These are phyloP conservation scores for Mentha longifolia DNA, from an alignment of 257 asterid genomes.

Conservation along the genomic window DNA sequence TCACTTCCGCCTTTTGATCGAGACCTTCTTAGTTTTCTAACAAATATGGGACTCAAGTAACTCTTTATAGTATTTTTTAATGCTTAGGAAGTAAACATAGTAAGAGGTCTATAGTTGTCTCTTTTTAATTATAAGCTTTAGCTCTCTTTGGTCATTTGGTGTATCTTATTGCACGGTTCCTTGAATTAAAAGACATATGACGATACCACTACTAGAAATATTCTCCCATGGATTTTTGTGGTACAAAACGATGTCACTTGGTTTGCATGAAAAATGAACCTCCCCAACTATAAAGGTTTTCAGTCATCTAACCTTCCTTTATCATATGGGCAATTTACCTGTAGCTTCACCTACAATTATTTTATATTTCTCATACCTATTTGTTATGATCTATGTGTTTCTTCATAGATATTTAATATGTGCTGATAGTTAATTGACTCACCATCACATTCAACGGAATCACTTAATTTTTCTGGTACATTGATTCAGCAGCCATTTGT, in stretches of 20 bases:
- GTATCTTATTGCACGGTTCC: slow-evolving; percentile 18
- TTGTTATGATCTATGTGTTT: slow-evolving; percentile 11
- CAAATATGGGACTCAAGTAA: background rate
- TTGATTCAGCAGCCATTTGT: background rate
- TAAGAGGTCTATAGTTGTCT: background rate
- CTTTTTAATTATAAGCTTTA: slow-evolving; percentile 5
- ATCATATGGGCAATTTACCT: background rate
- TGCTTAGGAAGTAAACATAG: slow-evolving; percentile 14
- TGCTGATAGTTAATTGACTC: slow-evolving; percentile 22
- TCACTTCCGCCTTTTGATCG: background rate
- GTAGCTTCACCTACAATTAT: slow-evolving; percentile 7
- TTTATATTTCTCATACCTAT: background rate
- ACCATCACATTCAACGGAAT: background rate
- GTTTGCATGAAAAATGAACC: slow-evolving; percentile 3
- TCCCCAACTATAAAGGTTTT: slow-evolving; percentile 13
- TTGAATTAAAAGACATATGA: slow-evolving; percentile 17
- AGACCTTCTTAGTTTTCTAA: slow-evolving; percentile 21
- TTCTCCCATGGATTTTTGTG: slow-evolving; percentile 20
- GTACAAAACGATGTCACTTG: slow-evolving; percentile 20
- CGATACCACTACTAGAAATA: slow-evolving; percentile 17
- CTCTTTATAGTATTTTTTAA: slow-evolving; percentile 22
- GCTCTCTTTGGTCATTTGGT: slow-evolving; percentile 18
- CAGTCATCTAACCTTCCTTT: slow-evolving; percentile 21
- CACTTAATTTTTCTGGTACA: background rate
- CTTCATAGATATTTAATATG: slow-evolving; percentile 21